Percentiles rank a stretch among this genome's conserved stretches.
Conservation (phyloP, 2,329 filamentous ascomycete genomes). For the Beauveria asiatica region DNA sequence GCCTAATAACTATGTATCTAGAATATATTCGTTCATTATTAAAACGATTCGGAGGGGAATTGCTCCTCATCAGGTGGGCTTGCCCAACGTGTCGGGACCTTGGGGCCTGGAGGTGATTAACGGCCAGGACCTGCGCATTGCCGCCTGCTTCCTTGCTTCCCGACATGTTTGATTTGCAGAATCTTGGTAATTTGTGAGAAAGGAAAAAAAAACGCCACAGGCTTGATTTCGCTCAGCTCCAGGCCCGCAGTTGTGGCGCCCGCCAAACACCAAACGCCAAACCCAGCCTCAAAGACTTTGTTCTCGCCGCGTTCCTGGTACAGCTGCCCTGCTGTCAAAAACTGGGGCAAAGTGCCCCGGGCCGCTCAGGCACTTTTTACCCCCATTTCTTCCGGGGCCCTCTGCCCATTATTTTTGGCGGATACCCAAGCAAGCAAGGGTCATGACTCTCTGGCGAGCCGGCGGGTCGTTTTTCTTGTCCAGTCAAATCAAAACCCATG, state of each 20-base stretch:
- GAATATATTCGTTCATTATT: too few species aligned
- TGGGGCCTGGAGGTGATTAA: not conserved
- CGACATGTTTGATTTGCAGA: not conserved
- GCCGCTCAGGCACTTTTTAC: slow-evolving; percentile 9
- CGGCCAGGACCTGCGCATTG: too few species aligned
- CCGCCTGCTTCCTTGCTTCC: not conserved
- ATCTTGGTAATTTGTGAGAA: too few species aligned
- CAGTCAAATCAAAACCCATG: too few species aligned
- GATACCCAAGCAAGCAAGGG: not conserved
- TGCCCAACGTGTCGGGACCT: not conserved
- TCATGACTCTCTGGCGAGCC: not conserved
- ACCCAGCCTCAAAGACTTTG: too few species aligned
- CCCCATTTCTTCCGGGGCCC: not conserved
- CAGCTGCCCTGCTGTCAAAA: not conserved
- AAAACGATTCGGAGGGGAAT: too few species aligned
- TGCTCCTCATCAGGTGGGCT: not conserved
- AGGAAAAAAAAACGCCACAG: not conserved
- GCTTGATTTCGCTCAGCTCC: not conserved
- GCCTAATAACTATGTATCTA: too few species aligned
- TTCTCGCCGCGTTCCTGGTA: too few species aligned
- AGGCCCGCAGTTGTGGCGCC: slow-evolving; percentile 6
- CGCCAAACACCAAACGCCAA: not conserved
- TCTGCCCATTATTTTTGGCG: not conserved
- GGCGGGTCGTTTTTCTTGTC: too few species aligned
- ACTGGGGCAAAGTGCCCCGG: slow-evolving; percentile 1